phyloP scores from a whole-genome alignment of 2,329 filamentous ascomycete genomes.

The Fulvia fulva region DNA sequence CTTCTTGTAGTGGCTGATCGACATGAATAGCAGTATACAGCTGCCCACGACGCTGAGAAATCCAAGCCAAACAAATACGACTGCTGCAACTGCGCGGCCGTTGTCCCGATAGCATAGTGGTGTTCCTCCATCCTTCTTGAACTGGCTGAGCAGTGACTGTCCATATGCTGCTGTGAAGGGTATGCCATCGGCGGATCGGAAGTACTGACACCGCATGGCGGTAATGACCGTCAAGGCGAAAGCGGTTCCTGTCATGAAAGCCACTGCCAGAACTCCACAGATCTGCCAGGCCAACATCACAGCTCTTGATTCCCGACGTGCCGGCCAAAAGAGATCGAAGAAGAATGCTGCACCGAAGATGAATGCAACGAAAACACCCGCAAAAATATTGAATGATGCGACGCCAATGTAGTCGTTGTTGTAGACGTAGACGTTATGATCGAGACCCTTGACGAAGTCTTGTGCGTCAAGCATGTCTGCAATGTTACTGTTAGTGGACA shows the following conservation, averaged over 20 bases:
- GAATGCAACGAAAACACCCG: conserved; percentile 54
- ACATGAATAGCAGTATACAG: conserved; percentile 38
- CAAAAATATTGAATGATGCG: conserved; percentile 56
- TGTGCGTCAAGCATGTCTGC: conserved; percentile 55
- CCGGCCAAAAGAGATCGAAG: conserved; percentile 60
- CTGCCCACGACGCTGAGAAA: conserved; percentile 47
- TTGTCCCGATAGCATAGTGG: conserved; percentile 48
- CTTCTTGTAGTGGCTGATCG: conserved; percentile 37
- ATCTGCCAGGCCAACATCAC: conserved; percentile 55
- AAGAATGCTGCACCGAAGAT: conserved; percentile 59
- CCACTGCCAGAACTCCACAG: conserved; percentile 46
- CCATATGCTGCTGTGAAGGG: conserved; percentile 18
- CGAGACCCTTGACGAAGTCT: conserved; percentile 41
- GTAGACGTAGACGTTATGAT: conserved; percentile 42
- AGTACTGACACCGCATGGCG: conserved; percentile 43
- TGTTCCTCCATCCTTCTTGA: conserved; percentile 36
- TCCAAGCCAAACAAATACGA: conserved; percentile 53
- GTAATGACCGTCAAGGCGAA: conserved; percentile 52
- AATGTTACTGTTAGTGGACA: not conserved
- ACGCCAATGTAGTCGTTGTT: conserved; percentile 56
- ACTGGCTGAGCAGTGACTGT: conserved; percentile 29
- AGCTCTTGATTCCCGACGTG: conserved; percentile 46
- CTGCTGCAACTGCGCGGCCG: conserved; percentile 47
- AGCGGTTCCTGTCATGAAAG: conserved; percentile 47
- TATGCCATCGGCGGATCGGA: conserved; percentile 38